These are phyloP conservation scores for Jimgerdemannia flammicorona DNA, from an alignment of 192 early-diverging fungal genomes.

Conservation along the genomic window DNA sequence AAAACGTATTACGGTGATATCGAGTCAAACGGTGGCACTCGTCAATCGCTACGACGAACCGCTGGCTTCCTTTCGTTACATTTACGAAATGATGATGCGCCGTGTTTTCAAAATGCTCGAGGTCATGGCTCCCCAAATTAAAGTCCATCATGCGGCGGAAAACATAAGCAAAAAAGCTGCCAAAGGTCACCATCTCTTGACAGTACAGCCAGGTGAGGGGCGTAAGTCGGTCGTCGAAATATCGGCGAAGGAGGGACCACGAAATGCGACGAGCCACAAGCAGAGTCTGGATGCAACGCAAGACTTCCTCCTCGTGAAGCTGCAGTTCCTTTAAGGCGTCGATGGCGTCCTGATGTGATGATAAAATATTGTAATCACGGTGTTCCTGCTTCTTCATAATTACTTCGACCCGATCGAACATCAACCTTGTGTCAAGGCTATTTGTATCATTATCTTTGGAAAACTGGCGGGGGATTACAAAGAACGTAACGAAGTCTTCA, in stretches of 20 bases:
- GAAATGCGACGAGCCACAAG: background rate
- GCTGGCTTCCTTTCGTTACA: background rate
- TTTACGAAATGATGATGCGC: background rate
- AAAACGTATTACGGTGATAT: background rate
- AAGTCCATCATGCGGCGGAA: background rate
- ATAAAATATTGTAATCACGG: background rate
- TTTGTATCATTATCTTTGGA: background rate
- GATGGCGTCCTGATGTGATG: background rate
- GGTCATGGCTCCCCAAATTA: background rate
- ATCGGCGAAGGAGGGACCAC: background rate
- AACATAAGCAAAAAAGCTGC: background rate
- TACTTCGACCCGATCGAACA: background rate
- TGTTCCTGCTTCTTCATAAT: background rate
- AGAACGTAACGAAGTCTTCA: background rate
- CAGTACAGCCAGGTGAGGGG: background rate
- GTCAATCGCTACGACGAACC: background rate
- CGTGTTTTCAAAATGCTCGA: background rate
- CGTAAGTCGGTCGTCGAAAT: background rate
- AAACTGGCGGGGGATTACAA: background rate
- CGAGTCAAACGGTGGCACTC: background rate
- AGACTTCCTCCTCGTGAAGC: background rate
- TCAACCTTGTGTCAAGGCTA: background rate
- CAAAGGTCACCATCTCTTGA: background rate
- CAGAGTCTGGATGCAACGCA: background rate
- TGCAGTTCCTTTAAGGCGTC: background rate